Percentiles rank a stretch among this genome's conserved stretches.
These are phyloP conservation scores for Phaeoacremonium minimum DNA, from an alignment of 2,329 filamentous ascomycete species.

Conservation along the genomic window DNA sequence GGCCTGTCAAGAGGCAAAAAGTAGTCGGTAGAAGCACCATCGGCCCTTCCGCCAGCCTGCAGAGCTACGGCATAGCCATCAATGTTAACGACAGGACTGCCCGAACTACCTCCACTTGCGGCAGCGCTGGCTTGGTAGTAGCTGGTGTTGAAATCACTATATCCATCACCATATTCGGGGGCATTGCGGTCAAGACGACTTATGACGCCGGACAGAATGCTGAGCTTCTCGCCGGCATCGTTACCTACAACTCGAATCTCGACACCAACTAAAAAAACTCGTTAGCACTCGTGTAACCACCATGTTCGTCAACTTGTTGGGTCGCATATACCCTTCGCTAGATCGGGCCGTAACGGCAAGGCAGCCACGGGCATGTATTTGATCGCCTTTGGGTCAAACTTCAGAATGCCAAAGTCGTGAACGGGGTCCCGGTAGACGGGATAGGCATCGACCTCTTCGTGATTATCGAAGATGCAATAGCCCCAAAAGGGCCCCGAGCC, in stretches of 20 bases:
- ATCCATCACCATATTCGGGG: constrained; percentile 86
- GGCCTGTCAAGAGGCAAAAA: constrained; percentile 93
- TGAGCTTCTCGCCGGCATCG: constrained; percentile 96
- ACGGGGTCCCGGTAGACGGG: constrained; percentile 97
- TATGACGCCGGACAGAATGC: constrained; percentile 95
- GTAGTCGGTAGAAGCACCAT: constrained; percentile 96
- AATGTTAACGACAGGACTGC: constrained; percentile 94
- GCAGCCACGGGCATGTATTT: constrained; percentile 93
- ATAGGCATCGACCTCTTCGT: constrained; percentile 92
- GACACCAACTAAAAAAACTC: constrained; percentile 60
- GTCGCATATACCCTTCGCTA: constrained; percentile 68
- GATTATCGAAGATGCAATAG: constrained; percentile 97
- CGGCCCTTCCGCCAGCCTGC: constrained; percentile 88
- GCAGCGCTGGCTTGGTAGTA: constrained; percentile 98
- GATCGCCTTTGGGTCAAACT: constrained; percentile 92
- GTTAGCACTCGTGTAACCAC: too few species aligned
- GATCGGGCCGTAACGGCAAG: constrained; percentile 76
- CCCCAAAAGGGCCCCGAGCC: constrained; percentile 96
- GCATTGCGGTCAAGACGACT: constrained; percentile 94
- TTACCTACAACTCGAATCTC: constrained; percentile 98
- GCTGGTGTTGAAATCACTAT: constrained; percentile 93
- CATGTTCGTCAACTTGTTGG: too few species aligned
- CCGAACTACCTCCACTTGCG: constrained; percentile 95
- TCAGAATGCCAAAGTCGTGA: constrained; percentile 95
- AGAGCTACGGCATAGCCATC: constrained; percentile 88